phyloP scores from a whole-genome alignment of 108 stramenopile species.

The Stephanodiscus triporus region DNA sequence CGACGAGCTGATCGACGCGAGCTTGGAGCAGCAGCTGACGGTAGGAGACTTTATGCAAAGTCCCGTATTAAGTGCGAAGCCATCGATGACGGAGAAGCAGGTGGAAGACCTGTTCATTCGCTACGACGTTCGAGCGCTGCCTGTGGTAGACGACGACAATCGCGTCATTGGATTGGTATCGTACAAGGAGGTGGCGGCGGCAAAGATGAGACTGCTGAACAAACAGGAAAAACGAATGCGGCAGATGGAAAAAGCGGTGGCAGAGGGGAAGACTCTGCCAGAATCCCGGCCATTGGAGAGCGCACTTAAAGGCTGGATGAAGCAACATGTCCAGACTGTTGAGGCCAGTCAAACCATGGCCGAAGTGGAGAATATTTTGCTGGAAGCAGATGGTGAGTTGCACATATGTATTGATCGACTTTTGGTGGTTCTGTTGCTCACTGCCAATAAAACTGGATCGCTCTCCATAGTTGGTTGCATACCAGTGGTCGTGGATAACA shows the following conservation, averaged over 20 bases:
- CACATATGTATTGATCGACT: neutral
- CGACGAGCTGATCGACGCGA: slow-evolving; percentile 71
- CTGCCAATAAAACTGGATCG: neutral
- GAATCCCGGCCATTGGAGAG: slow-evolving; percentile 59
- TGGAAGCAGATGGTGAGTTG: slow-evolving; percentile 71
- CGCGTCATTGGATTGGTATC: slow-evolving; percentile 86
- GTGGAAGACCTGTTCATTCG: slow-evolving; percentile 86
- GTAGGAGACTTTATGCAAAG: slow-evolving; percentile 89
- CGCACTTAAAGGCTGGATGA: slow-evolving; percentile 91
- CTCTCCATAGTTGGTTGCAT: slow-evolving; percentile 65
- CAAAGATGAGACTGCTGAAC: slow-evolving; percentile 66
- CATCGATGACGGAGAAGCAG: slow-evolving; percentile 84
- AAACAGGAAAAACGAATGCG: slow-evolving; percentile 58
- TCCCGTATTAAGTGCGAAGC: slow-evolving; percentile 73
- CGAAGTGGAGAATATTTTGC: slow-evolving; percentile 78
- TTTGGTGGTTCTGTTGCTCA: neutral
- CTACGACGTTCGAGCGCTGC: slow-evolving; percentile 86
- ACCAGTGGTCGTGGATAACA: slow-evolving; percentile 79
- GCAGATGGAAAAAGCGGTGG: slow-evolving; percentile 43
- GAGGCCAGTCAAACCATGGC: slow-evolving; percentile 79
- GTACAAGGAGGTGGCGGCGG: slow-evolving; percentile 90
- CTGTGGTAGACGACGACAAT: slow-evolving; percentile 84
- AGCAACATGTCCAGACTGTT: slow-evolving; percentile 81
- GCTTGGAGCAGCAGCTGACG: slow-evolving; percentile 64
- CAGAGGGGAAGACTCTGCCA: slow-evolving; percentile 41